Percentiles rank a stretch among this genome's conserved stretches.
These are phyloP conservation scores for Globisporangium emineosum DNA, from an alignment of 352 stramenopile genomes.

Conservation along the genomic window DNA sequence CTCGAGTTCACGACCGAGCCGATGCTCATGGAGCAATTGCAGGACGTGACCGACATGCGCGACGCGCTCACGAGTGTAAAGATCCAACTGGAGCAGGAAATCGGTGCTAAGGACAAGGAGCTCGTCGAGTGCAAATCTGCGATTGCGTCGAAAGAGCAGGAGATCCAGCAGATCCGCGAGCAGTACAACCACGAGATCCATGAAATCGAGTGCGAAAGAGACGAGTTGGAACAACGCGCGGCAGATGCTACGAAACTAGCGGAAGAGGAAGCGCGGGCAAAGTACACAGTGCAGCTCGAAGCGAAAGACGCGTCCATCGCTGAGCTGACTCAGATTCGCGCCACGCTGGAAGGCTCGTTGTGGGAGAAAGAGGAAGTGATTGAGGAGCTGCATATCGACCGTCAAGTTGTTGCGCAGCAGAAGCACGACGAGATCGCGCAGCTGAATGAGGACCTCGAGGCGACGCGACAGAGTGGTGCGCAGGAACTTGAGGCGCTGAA, in stretches of 20 bases:
- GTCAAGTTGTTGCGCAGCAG: constrained; percentile 25
- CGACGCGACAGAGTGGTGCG: constrained; percentile 8
- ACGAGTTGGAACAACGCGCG: constrained; percentile 33
- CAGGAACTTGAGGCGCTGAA: constrained; percentile 20
- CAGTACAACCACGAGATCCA: constrained; percentile 39
- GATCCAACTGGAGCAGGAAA: constrained; percentile 59
- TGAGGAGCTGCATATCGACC: constrained; percentile 28
- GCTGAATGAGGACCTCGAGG: constrained; percentile 15
- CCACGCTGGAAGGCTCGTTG: constrained; percentile 29
- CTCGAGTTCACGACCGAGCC: constrained; percentile 78
- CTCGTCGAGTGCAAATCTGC: constrained; percentile 32
- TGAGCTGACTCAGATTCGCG: constrained; percentile 18
- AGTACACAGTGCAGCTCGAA: constrained; percentile 32
- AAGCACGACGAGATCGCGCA: constrained; percentile 29
- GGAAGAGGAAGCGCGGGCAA: constrained; percentile 25
- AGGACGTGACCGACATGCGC: constrained; percentile 80
- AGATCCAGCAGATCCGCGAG: constrained; percentile 31
- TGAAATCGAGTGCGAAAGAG: constrained; percentile 30
- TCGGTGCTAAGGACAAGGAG: constrained; percentile 62
- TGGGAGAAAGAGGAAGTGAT: constrained; percentile 31
- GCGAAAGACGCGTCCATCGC: constrained; percentile 29
- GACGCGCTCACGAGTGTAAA: constrained; percentile 70
- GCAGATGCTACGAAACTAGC: constrained; percentile 26
- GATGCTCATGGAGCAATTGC: constrained; percentile 77
- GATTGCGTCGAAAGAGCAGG: constrained; percentile 31